Evolutionary conservation across 177 flowering plant genomes (phyloP), one percentile per base, ranked within the genome.

Genomic region (Telopea speciosissima): DNA sequence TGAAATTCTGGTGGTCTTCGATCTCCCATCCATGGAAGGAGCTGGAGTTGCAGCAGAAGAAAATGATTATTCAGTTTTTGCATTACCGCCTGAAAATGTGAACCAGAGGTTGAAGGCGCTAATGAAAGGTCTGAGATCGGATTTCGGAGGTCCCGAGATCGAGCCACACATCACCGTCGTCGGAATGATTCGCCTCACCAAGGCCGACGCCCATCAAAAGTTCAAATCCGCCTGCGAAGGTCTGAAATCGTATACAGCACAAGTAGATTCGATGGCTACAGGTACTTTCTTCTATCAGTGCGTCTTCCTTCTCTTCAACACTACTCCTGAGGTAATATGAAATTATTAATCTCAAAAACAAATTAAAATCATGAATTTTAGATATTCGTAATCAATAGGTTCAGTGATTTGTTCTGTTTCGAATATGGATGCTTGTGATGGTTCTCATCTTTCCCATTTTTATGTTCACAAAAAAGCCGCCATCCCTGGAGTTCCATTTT

Each of bases 41-140:
- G 49, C 16, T 54, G 59, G 26, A 9, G 36, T 3, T 24, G 73
- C 24, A 33, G 74, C 66, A 24, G 69, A 54, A 22, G n/a, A 22
- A n/a, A 8, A 73, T 42, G 86, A 80, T 24, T 94, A 90, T 63
- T 92, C 98, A 11, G 95, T 94, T 68, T 94, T 96, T 97, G 98
- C 85, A 26, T 68, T 85, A 40, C 96, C 97, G 44, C 79, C 87
- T 25, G 87, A 81, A 8, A 86, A 85, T 17, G 81, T 86, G 66
- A 76, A 26, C 22, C 68, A 67, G 24, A 70, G 91, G 74, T 49
- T 91, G 73, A 83, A 80, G 82, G 80, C 81, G 68, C 67, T 93
- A 74, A 92, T 91, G 97, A 74, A 49, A 12, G 81, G 81, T 31
- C 87, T 92, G 61, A 68, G 93, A 75, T 85, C 85, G 45, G 97